These are phyloP conservation scores for Metschnikowia shivogae DNA, from an alignment of 805 yeast species.

Conservation along the genomic window DNA sequence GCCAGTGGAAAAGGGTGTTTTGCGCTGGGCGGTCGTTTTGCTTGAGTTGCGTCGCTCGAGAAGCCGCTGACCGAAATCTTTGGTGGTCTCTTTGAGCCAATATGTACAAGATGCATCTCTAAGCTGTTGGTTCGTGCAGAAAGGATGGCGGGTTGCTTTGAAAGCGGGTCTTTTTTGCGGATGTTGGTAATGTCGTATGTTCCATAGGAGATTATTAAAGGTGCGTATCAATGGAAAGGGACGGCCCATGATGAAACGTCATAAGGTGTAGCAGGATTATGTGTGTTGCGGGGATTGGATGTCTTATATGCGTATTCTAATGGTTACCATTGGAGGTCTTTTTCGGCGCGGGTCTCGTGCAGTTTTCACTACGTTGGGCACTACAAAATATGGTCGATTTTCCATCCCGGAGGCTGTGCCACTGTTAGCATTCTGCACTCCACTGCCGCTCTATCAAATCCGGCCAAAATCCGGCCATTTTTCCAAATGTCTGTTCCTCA, in stretches of 20 bases:
- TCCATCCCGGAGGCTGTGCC: too few relatives aligned
- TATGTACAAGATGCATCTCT: slow-evolving; percentile 15
- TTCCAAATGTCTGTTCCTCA: too few relatives aligned
- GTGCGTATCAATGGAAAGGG: slow-evolving; percentile 15
- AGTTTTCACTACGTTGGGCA: not conserved
- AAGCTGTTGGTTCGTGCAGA: slow-evolving; percentile 16
- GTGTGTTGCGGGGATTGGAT: not conserved
- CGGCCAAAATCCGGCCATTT: too few relatives aligned
- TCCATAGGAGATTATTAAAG: slow-evolving; percentile 12
- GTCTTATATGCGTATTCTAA: not conserved
- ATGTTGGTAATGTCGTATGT: slow-evolving; percentile 13
- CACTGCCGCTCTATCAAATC: too few relatives aligned
- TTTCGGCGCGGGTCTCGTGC: slow-evolving; percentile 2
- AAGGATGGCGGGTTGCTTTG: slow-evolving; percentile 15
- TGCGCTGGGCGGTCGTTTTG: not conserved
- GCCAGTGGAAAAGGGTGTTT: not conserved
- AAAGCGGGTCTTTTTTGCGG: slow-evolving; percentile 12
- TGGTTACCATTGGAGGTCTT: not conserved
- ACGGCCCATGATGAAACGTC: slow-evolving; percentile 10
- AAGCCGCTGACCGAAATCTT: slow-evolving; percentile 9
- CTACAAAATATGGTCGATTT: not conserved
- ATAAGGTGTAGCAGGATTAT: not conserved
- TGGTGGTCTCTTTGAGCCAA: slow-evolving; percentile 16
- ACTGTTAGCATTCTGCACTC: too few relatives aligned
- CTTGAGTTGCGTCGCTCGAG: not conserved